Evolutionary conservation across 2,329 filamentous ascomycete genomes (phyloP), one percentile per base, ranked within the genome.

Genomic region (Fusarium illudens): DNA sequence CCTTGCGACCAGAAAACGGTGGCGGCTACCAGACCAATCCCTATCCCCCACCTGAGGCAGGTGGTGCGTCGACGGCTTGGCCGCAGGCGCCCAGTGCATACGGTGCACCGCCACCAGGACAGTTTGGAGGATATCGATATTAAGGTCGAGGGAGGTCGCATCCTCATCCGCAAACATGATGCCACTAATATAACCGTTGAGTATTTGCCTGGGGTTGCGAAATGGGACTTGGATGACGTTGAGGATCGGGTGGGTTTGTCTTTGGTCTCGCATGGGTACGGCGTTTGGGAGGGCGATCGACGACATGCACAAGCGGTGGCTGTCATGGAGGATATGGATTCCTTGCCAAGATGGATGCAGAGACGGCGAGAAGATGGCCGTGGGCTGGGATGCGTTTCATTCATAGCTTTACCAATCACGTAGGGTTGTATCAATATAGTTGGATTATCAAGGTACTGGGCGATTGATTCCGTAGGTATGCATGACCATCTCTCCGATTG

Each of bases 1-100:
- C 84, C 5, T 77, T 86, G 55, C 81, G 85, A 12, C 82, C 84
- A 4, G 84, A 83, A 65, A 73, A 69, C n/a, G 74, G 70, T 44
- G 71, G 57, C 36, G 66, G 61, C 15, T 78, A 70, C 37, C 73
- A 71, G 51, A 53, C 68, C 46, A 75, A 74, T 33, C 64, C 75
- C 6, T 79, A 79, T 37, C 73, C 75, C 27, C 66, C 74, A 7
- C 73, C 76, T 12, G 75, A 79, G 30, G 61, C 67, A 11, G 68
- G 62, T 9, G 71, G 65, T 20, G 66, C 68, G 9, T 54, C 69
- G 11, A 55, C 70, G 17, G 66, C 69, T 15, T 80, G 79, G 76
- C 70, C 75, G 8, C 73, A 74, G 19, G 67, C 70, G 9, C 68
- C 73, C 30, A 65, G 71, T 55, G 75, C 66, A 20, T 80, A 78